Evolutionary conservation across 495 filamentous ascomycete species (phyloP).

Genomic region (Aspergillus saccharolyticus): DNA sequence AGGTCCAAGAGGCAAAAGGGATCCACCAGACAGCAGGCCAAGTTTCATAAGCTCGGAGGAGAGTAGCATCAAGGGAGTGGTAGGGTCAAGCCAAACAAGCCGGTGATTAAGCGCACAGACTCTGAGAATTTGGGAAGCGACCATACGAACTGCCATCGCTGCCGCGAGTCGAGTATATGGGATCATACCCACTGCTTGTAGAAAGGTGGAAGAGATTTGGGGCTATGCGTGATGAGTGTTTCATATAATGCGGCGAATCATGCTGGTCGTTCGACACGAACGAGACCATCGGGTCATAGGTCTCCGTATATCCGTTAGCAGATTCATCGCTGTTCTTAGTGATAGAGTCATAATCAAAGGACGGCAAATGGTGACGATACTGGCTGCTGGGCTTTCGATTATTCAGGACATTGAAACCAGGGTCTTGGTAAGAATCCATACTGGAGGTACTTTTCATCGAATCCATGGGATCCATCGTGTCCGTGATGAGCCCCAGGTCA

Average conservation of each 20-base stretch:
- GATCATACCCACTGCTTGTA: slow-evolving; percentile 29
- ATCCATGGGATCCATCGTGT: slow-evolving; percentile 42
- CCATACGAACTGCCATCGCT: slow-evolving; percentile 18
- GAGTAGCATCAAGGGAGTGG: neutral
- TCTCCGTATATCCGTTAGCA: slow-evolving; percentile 17
- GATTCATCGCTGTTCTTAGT: slow-evolving; percentile 19
- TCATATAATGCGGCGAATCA: slow-evolving; percentile 20
- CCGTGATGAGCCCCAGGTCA: slow-evolving; percentile 35
- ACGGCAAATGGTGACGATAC: slow-evolving; percentile 17
- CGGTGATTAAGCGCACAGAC: slow-evolving; percentile 30
- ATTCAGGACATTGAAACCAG: slow-evolving; percentile 22
- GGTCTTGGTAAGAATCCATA: slow-evolving; percentile 35
- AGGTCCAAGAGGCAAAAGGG: neutral
- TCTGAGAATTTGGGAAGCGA: slow-evolving; percentile 33
- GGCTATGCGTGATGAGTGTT: slow-evolving; percentile 17
- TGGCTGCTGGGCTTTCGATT: slow-evolving; percentile 21
- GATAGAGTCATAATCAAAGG: slow-evolving; percentile 23
- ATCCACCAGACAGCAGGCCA: neutral
- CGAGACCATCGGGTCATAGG: slow-evolving; percentile 24
- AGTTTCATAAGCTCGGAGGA: neutral
- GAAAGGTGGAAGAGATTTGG: slow-evolving; percentile 19
- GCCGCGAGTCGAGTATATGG: slow-evolving; percentile 27
- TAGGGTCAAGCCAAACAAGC: neutral
- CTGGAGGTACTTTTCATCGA: slow-evolving; percentile 31
- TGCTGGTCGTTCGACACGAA: slow-evolving; percentile 23